Conservation (phyloP, 1,139 yeast species). For the Suhomyces wounanorum region DNA sequence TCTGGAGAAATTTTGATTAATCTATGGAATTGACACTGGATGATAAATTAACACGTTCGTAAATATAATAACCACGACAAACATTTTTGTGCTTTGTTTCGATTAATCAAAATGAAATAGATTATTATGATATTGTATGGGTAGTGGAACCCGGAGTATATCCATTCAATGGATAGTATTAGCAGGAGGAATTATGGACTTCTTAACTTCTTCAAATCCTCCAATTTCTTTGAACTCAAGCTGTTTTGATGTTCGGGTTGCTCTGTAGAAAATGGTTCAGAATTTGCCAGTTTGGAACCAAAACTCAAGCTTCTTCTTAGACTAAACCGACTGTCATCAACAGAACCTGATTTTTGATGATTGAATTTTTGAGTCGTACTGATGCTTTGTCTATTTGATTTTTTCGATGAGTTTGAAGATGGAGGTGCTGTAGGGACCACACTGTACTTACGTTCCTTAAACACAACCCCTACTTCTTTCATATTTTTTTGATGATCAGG, state of each 20-base stretch:
- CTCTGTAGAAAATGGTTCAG: neutral
- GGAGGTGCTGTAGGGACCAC: constrained; percentile 77
- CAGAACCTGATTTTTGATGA: neutral
- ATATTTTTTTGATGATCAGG: constrained; percentile 63
- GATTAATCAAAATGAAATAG: neutral
- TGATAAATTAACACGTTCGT: neutral
- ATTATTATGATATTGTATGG: neutral
- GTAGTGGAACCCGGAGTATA: too few species aligned
- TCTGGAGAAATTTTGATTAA: neutral
- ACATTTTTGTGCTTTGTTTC: neutral
- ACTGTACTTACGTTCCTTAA: constrained; percentile 65
- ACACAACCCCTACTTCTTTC: constrained; percentile 67
- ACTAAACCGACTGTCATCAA: constrained; percentile 13
- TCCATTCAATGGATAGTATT: too few species aligned
- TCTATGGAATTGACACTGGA: neutral
- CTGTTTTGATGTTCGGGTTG: constrained; percentile 12
- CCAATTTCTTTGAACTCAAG: constrained; percentile 22
- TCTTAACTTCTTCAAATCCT: constrained; percentile 25
- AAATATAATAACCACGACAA: too few species aligned
- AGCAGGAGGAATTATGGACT: constrained; percentile 5
- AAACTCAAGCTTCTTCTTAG: constrained; percentile 21
- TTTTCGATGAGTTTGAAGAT: constrained; percentile 18
- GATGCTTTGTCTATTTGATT: neutral
- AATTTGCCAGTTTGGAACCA: constrained; percentile 15
- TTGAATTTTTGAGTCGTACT: neutral